A percentile compares a stretch with the other conserved stretches of the same genome.
Conservation (phyloP, 2,329 filamentous ascomycete genomes). For the Paecilomyces formosus region DNA sequence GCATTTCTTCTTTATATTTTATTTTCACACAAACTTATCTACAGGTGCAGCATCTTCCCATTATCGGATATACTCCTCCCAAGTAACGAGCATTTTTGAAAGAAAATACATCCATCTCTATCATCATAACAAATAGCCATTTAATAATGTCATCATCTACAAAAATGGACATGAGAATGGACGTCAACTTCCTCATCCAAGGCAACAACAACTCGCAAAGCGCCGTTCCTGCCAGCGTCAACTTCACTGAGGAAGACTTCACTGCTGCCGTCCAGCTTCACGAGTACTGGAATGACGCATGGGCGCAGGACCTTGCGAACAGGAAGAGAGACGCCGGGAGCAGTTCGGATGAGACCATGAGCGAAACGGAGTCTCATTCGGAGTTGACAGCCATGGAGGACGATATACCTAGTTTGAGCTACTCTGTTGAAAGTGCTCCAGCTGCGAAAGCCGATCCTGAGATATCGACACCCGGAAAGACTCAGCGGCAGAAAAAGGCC, state of each 20-base stretch:
- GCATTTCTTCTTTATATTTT: neutral
- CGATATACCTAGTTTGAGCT: neutral
- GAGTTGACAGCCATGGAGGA: neutral
- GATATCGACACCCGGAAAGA: neutral
- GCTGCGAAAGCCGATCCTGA: neutral
- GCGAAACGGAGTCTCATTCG: neutral
- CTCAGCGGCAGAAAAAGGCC: neutral
- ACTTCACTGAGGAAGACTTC: neutral
- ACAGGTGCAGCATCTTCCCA: neutral
- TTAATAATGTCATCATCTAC: neutral
- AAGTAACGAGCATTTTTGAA: too few relatives aligned
- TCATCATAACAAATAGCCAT: neutral
- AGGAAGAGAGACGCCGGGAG: neutral
- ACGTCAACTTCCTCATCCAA: neutral
- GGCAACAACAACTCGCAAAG: neutral
- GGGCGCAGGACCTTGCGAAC: neutral
- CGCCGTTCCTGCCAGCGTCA: neutral
- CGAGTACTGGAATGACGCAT: neutral
- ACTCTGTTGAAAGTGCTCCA: neutral
- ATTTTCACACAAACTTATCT: neutral
- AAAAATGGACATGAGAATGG: neutral
- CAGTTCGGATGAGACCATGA: neutral
- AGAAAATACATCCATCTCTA: neutral
- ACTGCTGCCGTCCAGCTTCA: neutral
- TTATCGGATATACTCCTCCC: neutral